Percentiles rank a stretch among this genome's conserved stretches.
Conservation (phyloP, 2,329 filamentous ascomycete species). For the Massarina eburnea region DNA sequence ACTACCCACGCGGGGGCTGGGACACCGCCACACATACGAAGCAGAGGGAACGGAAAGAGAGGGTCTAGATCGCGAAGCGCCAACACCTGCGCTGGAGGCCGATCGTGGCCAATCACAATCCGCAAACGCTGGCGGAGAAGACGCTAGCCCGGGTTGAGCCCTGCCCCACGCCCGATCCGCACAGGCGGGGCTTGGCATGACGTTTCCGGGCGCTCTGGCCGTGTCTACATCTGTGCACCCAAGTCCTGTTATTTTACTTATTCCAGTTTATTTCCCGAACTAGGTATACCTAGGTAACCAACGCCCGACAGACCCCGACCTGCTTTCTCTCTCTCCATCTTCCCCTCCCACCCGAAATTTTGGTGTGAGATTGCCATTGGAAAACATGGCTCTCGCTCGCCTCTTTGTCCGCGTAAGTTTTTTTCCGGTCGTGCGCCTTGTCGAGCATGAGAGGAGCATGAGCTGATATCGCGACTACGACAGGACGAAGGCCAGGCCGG, state of each 20-base stretch:
- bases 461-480: slow-evolving; percentile 6
- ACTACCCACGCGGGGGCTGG: no score
- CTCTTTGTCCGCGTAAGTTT: slow-evolving; percentile 10
- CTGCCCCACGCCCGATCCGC: background rate
- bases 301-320: no score
- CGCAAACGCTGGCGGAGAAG: background rate
- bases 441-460: no score
- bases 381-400: slow-evolving; percentile 11
- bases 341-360: background rate
- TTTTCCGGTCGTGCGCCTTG: no score
- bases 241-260: background rate
- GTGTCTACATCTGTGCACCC: background rate
- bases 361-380: background rate
- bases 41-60: no score
- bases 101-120: no score
- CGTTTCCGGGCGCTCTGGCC: background rate
- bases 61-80: no score
- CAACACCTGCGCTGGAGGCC: no score
- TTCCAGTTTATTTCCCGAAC: background rate
- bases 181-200: background rate
- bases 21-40: no score
- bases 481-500: slow-evolving; percentile 17
- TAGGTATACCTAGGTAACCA: no score
- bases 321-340: background rate
- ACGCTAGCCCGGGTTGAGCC: background rate